Base-by-base conservation (phyloP, 2,329 filamentous ascomycete species). In the Tolypocladium paradoxum region DNA sequence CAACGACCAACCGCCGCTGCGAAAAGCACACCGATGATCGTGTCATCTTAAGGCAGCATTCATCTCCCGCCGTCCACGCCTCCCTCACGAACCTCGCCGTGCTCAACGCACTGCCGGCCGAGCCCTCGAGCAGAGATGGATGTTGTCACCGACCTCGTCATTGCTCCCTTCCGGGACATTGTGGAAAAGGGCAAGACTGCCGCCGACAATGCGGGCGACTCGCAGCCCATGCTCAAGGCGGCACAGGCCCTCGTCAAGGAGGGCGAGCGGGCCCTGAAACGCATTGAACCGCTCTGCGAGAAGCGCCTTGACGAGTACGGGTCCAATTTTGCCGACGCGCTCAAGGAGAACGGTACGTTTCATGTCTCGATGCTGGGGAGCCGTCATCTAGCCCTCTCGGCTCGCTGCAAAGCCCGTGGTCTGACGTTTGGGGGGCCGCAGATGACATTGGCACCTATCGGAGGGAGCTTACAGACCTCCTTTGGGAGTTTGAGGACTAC, bases 401-500 rank as follows among this genome's bases (percentile, higher is more conserved):
- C 27, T 18, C 27, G 24, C 24, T 8, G 12, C 22, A 2, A 7
- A 9, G 43, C 43, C 12, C 20, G 2, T 31, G 16, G 2, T 36
- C 46, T 52, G 16, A 48, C 33, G 6, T 36, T n/a, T 24, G 12
- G 16, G 16, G 18, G 7, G 11, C 24, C 3, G 11, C 56, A 80
- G 78, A 76, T 53, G 75, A 75, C 35, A 77, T 82, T 51, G 72
- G 75, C 51, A 64, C 70, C 46, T 74, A 72, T 54, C 70, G 77
- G 47, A 67, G 69, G 20, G 69, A 75, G 53, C 66, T 82, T 40
- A 75, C 71, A 54, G 72, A 76, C 48, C 60, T 79, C 27, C 64
- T 81, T 7, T 82, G 77, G 72, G 78, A 77, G 50, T 81, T 82
- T 58, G 79, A 82, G 53, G 78, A 82, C 51, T 79, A 70, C 57